Conservation (phyloP, 164 flowering plant genomes). For the Protea cynaroides region DNA sequence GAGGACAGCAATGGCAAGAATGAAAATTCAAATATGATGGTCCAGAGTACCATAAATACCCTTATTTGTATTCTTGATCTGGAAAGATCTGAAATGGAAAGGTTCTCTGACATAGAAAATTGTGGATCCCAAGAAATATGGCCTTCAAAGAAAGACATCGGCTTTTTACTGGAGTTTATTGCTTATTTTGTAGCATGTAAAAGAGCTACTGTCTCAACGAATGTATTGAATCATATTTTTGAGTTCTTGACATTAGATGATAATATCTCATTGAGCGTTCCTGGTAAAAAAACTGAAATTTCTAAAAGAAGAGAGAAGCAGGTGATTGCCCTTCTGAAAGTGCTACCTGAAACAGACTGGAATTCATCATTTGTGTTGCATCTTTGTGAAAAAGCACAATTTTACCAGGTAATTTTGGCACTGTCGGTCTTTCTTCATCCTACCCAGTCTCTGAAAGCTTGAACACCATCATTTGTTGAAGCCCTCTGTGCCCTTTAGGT, state of each 20-base stretch:
- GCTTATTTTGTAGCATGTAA: conserved; percentile 57
- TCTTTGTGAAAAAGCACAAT: conserved; percentile 67
- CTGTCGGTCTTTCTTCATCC: conserved; percentile 5
- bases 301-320: conserved; percentile 66
- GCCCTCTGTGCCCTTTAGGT: background rate
- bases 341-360: conserved; percentile 68
- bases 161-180: conserved; percentile 66
- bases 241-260: conserved; percentile 59
- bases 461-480: background rate
- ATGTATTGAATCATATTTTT: conserved; percentile 49
- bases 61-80: conserved; percentile 51
- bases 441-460: conserved; percentile 1
- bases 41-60: conserved; percentile 56
- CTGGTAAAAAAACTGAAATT: conserved; percentile 18
- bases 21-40: conserved; percentile 31
- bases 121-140: conserved; percentile 35
- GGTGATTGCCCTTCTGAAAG: conserved; percentile 64
- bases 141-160: conserved; percentile 74
- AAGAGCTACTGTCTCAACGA: conserved; percentile 51
- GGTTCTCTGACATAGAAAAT: conserved; percentile 24
- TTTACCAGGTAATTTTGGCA: conserved; percentile 58
- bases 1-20: conserved; percentile 17
- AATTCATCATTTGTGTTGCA: conserved; percentile 52
- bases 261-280: conserved; percentile 16
- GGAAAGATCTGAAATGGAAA: conserved; percentile 25